These are phyloP conservation scores for Sarcodon sp. DNA, from an alignment of 768 basidiomycete genomes.

Conservation along the genomic window DNA sequence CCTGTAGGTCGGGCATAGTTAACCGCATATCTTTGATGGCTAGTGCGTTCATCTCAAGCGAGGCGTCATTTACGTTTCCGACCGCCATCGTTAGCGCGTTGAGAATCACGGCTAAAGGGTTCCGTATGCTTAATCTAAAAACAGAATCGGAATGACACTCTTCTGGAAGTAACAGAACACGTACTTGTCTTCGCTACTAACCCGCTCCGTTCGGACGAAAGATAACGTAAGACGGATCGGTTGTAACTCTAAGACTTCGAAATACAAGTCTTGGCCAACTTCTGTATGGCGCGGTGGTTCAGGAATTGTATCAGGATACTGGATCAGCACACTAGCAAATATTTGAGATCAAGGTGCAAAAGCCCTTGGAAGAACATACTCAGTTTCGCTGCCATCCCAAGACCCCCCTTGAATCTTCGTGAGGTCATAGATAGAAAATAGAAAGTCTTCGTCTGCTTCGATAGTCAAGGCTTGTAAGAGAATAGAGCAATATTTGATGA, in stretches of 20 bases:
- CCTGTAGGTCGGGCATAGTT: constrained; percentile 72
- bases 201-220: constrained; percentile 93
- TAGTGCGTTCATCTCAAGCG: constrained; percentile 86
- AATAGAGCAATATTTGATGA: constrained; percentile 94
- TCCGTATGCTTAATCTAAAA: constrained; percentile 59
- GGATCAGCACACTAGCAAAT: constrained; percentile 51
- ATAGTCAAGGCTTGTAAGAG: constrained; percentile 89
- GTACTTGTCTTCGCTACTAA: constrained; percentile 90
- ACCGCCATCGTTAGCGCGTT: constrained; percentile 95
- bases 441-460: constrained; percentile 93
- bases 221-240: constrained; percentile 88
- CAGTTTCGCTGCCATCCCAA: constrained; percentile 68
- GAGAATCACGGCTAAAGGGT: constrained; percentile 85
- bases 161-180: constrained; percentile 10
- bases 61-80: constrained; percentile 94
- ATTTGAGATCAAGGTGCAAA: background rate
- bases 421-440: constrained; percentile 87
- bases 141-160: background rate
- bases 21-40: constrained; percentile 91
- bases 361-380: constrained; percentile 36
- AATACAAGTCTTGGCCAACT: constrained; percentile 76
- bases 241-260: constrained; percentile 90
- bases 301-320: constrained; percentile 50
- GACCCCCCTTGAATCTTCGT: constrained; percentile 84
- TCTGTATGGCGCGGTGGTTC: constrained; percentile 52